Base-by-base conservation (phyloP, 306 rosid genomes). In the Begonia fuchsioides region DNA sequence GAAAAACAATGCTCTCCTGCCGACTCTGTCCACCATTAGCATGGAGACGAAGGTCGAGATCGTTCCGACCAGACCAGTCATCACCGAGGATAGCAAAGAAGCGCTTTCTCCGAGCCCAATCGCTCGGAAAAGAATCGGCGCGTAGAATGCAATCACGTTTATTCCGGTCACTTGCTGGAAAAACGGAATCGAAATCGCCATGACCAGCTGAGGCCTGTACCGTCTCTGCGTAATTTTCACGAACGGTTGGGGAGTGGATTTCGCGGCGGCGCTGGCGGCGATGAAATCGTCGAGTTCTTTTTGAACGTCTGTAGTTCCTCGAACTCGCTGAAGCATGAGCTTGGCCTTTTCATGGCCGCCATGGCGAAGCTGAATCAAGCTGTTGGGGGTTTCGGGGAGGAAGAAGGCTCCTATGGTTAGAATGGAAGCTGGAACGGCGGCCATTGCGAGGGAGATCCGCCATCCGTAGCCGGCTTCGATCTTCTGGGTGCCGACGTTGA, bases 321-420 rank as follows among this genome's bases (percentile, higher is more conserved):
- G 66, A 15, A 75, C 70, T 6, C 60, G 69, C 54, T 52, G 82
- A 48, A 81, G 78, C 72, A 69, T 61, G 38, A 35, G 50, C 69
- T 72, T 68, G 15, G 80, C 93, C 43, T 62, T 71, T 40, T 26
- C 35, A 26, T 62, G 66, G 14, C 71, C 73, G 45, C 71, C 66
- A 8, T 49, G 32, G 53, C 51, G 44, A 44, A 63, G 76, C 55
- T 81, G 95, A 55, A 81, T 76, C 57, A 78, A 15, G 71, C 93
- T 81, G 57, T 67, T 86, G 57, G 95, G 95, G 12, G 93, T 86
- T 61, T 86, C 93, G 3, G 95, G 88, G 16, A 86, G 82, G 75
- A 81, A 81, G 32, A 86, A 15, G 35, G 95, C 75, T 1, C 94
- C 94, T 1, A 80, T 15, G 32, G 90, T 80, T 47, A 83, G 62